A percentile compares a stretch with the other conserved stretches of the same genome.
phyloP scores from a whole-genome alignment of 2,329 filamentous ascomycete species.

The Chaetomiaceae sp. region DNA sequence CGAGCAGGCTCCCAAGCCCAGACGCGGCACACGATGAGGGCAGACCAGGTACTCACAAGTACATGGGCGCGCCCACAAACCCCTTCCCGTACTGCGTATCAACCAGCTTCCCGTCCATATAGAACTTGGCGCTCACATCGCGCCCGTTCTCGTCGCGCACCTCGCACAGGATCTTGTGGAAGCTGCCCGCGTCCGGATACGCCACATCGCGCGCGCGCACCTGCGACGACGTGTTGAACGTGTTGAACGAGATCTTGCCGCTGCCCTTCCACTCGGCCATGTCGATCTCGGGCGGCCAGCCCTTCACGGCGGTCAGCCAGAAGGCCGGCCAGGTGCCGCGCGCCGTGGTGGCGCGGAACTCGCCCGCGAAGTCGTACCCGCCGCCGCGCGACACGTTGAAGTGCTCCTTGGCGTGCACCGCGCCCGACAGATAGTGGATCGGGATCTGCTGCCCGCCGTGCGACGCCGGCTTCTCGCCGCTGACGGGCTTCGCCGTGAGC shows the following conservation, averaged over 20 bases:
- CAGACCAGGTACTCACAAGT: conserved; percentile 29
- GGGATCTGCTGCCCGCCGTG: conserved; percentile 35
- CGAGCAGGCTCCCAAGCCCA: neutral
- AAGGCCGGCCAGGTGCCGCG: conserved; percentile 53
- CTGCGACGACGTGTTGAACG: conserved; percentile 43
- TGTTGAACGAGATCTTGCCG: conserved; percentile 51
- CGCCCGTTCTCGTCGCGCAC: conserved; percentile 45
- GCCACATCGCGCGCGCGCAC: conserved; percentile 42
- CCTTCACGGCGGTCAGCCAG: conserved; percentile 48
- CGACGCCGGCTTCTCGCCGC: conserved; percentile 33
- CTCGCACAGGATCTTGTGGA: conserved; percentile 46
- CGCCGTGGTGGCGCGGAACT: conserved; percentile 35
- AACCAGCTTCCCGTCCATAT: conserved; percentile 43
- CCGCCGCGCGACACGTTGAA: conserved; percentile 34
- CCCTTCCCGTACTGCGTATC: conserved; percentile 45
- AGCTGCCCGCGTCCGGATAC: conserved; percentile 41
- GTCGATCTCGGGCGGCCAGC: conserved; percentile 55
- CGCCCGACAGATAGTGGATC: conserved; percentile 49
- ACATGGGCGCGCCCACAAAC: conserved; percentile 43
- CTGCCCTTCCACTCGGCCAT: conserved; percentile 57
- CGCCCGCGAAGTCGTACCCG: conserved; percentile 37
- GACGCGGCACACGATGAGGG: no score
- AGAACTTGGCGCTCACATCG: conserved; percentile 49
- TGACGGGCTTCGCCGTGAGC: conserved; percentile 41
- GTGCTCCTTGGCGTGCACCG: conserved; percentile 35